Evolutionary conservation across 2,329 filamentous ascomycete species (phyloP), one percentile per base, ranked within the genome.

Genomic region (Talaromyces sp.): DNA sequence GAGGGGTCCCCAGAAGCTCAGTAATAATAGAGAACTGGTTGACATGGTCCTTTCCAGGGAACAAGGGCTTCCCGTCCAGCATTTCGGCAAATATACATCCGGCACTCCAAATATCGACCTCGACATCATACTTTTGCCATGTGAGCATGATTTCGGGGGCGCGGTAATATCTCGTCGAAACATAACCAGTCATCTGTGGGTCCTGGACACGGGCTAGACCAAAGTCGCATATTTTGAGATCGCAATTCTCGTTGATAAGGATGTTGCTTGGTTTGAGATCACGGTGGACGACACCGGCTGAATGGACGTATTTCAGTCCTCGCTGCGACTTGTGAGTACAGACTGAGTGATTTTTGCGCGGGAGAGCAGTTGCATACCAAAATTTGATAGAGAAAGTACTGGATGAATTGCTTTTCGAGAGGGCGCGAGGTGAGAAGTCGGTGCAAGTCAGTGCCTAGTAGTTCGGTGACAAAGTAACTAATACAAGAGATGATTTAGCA

Each of bases 21-120:
- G 95, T 99, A 76, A 99, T 99, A 82, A 99, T 99, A 68, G 93
- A 97, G 79, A 99, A 99, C 77, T 99, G 95, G 80, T 99, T 96
- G 78, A 99, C 95, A 75, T 99, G 95, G 74, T 99, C 95, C 81
- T 99, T 99, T 75, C 95, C 95, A 0, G 95, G 95, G 83, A 99
- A 99, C 27, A 99, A 82, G 34, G 95, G 95, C 81, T 98, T 98
- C 74, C 95, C 95, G 80, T 97, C 94, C 63, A 99, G 85, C 95
- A 99, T 99, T 81, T 99, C 95, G 50, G 95, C 95, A 70, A 99
- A 98, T 75, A 99, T 99, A 79, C 95, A 99, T 64, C 95, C 95
- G 18, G 94, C 94, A 75, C 95, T 98, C 95, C 95, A 99, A 75
- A 99, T 96, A 76, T 99, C 95, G 62, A 99, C 95, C 81, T 98